Base-by-base conservation (phyloP, 768 basidiomycete species). In the Mycena rebaudengoi region DNA sequence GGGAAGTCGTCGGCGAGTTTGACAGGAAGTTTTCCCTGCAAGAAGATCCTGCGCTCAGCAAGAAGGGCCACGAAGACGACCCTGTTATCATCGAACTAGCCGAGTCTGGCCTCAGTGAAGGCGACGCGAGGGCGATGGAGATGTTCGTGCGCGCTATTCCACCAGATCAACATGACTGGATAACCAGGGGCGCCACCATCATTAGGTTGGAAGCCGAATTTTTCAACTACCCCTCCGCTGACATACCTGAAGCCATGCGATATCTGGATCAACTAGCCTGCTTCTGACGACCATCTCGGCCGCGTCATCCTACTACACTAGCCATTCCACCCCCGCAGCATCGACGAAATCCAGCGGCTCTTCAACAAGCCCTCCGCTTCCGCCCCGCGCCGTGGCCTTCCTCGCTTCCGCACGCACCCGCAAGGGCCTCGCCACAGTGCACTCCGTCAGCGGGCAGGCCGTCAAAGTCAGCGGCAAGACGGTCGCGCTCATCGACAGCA, bases 61-160 rank as follows among this genome's bases (percentile, higher is more conserved):
- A 79, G 56, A 74, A 76, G 16, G 86, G 85, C 7, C 80, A 82
- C 46, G 85, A 87, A 67, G 82, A 82, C 64, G 86, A 87, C 65
- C 86, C 90, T 1, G 91, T 94, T n/a, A 74, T 93, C 50, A 85
- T 93, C 59, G 90, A 92, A 69, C 84, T 93, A 29, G 84, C 86
- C 0, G 83, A 87, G 51, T 80, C 82, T 14, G 73, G 72, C 41
- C 72, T 76, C 52, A 78, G 76, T 49, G 75, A 77, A 13, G 18
- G 40, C 32, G 81, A 83, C 64, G 76, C 75, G 25, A 75, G 74
- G 65, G 80, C 86, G 6, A 76, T 83, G 23, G 80, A 85, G 62
- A 82, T 88, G 26, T 87, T 88, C 68, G 89, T 88, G 13, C 79
- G 84, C 40, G 82, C 84, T 10, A 82, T 92, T 1, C 87, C 88